Evolutionary conservation across 768 basidiomycete genomes (phyloP), one percentile per base, ranked within the genome.

Genomic region (Lactarius indigo): DNA sequence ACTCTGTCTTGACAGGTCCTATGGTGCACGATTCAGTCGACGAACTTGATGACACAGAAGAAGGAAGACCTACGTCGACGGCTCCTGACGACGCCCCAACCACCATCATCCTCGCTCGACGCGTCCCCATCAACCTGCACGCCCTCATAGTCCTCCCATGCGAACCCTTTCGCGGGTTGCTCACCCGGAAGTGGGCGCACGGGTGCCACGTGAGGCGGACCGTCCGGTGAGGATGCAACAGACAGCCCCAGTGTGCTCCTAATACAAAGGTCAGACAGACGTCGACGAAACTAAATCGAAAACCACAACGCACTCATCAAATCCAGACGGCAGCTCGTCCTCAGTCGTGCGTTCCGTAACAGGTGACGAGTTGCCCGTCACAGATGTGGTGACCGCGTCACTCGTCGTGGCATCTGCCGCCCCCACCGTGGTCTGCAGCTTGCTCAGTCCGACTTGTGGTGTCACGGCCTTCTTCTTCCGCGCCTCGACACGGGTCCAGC

Each of bases 101-200:
- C 81, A 2, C 86, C 89, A 59, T 88, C 90, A 62, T 91, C 91
- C 73, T 90, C 90, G 31, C 83, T 57, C 13, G 67, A 69, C 28
- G 61, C 86, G 65, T 86, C 88, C 5, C 84, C 85, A 54, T 86
- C 87, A 58, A 82, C 82, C n/a, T 73, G 81, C 26, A 84, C 84
- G 60, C 91, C 88, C 64, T 91, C 91, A 72, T 91, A 91, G 77
- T 92, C 90, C 0, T 77, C 86, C 90, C 88, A 90, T 0, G 88
- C 85, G 74, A 88, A 89, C 0, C 90, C 89, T 7, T 79, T 75
- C 9, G 84, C 85, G 18, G 89, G 87, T 50, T 80, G 79, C 63
- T 88, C 86, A 64, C 81, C 80, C n/a, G 84, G 76, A 12, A 72
- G 76, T 18, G 88, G 85, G 68, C 81, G 81, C 5, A 91, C 82